Evolutionary conservation across 495 filamentous ascomycete species (phyloP), one percentile per base, ranked within the genome.

Genomic region (Friedmanniomyces endolithicus): DNA sequence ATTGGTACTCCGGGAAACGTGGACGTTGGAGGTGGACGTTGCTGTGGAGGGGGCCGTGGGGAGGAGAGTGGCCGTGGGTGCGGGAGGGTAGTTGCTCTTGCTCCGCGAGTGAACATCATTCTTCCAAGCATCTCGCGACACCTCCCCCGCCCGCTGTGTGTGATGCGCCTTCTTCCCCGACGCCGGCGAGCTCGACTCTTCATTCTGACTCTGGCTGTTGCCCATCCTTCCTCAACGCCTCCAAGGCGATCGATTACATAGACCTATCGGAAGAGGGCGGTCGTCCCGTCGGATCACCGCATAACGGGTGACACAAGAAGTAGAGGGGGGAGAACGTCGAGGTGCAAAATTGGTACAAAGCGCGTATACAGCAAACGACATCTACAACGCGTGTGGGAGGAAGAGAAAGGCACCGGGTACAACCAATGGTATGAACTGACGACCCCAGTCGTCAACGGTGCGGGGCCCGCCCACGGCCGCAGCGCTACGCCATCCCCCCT

Each of bases 41-140:
- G 63, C 11, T 63, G 64, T 23, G 65, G 68, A 53, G 66, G 63
- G 14, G 56, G 60, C 48, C 64, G 64, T 37, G 67, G 63, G 23
- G 41, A 60, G 49, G 66, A 65, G 48, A 63, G 61, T 20, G 63
- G 62, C n/a, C 62, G 64, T 29, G 68, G 44, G 17, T 14, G 17
- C 17, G 12, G 44, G 24, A 23, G 44, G 44, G 12, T 41, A 41
- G 37, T 41, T 41, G 37, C 24, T 47, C 24, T 23, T 23, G 19
- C 44, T 19, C 7, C 24, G 44, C 16, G 44, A 47, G 9, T 47
- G 44, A 7, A 16, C 12, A 14, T 47, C 24, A 8, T 27, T 6
- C 24, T 47, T 47, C 44, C 37, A 41, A 4, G 37, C 12, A 41
- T 41, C 37, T 19, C 37, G 37, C 37, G 37, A n/a, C 17, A 19